Evolutionary conservation across 257 asterid species (phyloP).

Genomic region (Galeopsis tetrahit): DNA sequence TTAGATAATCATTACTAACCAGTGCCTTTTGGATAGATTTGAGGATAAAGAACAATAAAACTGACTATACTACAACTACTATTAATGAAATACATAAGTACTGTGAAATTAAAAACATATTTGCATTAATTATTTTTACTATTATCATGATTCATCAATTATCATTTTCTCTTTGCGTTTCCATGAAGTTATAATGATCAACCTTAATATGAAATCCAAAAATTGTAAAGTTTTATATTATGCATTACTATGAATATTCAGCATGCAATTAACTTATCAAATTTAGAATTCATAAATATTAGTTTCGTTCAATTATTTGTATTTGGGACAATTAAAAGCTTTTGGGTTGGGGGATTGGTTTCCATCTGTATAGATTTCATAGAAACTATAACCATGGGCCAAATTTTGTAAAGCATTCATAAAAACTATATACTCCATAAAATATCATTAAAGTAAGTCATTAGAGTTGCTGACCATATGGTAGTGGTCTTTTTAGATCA

Average conservation of each 20-base stretch:
- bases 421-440: too few relatives aligned
- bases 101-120: not conserved
- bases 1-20: not conserved
- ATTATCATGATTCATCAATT: not conserved
- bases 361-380: too few relatives aligned
- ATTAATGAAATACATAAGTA: not conserved
- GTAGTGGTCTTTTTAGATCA: too few relatives aligned
- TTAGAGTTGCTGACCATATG: too few relatives aligned
- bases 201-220: not conserved
- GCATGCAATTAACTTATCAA: not conserved
- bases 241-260: not conserved
- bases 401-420: too few relatives aligned
- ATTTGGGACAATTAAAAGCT: too few relatives aligned
- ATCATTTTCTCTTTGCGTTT: too few relatives aligned
- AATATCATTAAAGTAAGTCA: too few relatives aligned
- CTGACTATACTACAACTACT: not conserved
- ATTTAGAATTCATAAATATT: not conserved
- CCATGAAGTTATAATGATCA: too few relatives aligned
- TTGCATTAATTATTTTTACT: too few relatives aligned
- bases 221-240: constrained; percentile 11
- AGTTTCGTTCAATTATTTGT: constrained; percentile 9
- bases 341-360: too few relatives aligned
- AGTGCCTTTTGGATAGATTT: constrained; percentile 1
- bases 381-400: too few relatives aligned
- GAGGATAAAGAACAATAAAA: not conserved